A percentile compares a stretch with the other conserved stretches of the same genome.
Evolutionary conservation across 495 filamentous ascomycete species (phyloP).

Genomic region (Penicillium nucicola): DNA sequence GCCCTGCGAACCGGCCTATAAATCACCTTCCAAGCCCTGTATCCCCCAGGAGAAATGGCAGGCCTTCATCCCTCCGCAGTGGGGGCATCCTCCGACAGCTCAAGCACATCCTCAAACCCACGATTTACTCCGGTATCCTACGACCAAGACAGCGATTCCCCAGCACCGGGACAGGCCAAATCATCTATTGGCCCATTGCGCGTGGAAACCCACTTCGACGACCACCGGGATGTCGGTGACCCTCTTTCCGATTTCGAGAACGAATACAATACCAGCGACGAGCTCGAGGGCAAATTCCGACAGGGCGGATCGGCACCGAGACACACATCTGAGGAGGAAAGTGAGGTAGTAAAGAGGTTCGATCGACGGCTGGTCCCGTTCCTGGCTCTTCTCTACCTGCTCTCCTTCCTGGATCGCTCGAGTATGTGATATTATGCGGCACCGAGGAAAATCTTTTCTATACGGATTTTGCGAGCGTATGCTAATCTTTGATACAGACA

Average conservation of each 20-base stretch:
- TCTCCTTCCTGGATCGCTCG: slow-evolving; percentile 76
- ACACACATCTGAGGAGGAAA: slow-evolving; percentile 76
- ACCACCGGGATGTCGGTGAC: slow-evolving; percentile 7
- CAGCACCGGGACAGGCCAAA: slow-evolving; percentile 6
- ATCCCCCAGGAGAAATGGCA: slow-evolving; percentile 16
- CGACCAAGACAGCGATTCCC: slow-evolving; percentile 24
- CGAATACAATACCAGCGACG: slow-evolving; percentile 31
- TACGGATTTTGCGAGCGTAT: not conserved
- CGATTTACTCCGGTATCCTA: slow-evolving; percentile 39
- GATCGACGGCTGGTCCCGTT: slow-evolving; percentile 76
- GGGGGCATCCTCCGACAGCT: slow-evolving; percentile 28
- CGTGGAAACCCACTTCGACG: slow-evolving; percentile 37
- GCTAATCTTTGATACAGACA: slow-evolving; percentile 48
- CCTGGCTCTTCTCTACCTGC: slow-evolving; percentile 74
- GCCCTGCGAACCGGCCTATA: not conserved
- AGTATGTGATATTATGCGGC: slow-evolving; percentile 46
- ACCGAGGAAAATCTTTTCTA: not conserved
- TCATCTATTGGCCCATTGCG: slow-evolving; percentile 21
- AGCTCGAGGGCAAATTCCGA: slow-evolving; percentile 19
- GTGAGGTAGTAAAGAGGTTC: slow-evolving; percentile 65
- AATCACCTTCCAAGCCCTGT: not conserved
- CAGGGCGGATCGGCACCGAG: slow-evolving; percentile 10
- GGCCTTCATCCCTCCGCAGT: slow-evolving; percentile 24
- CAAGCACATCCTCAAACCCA: slow-evolving; percentile 24
- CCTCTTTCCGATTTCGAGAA: slow-evolving; percentile 26